These are phyloP conservation scores for Psilocybe azurescens DNA, from an alignment of 768 basidiomycete genomes.

Conservation along the genomic window DNA sequence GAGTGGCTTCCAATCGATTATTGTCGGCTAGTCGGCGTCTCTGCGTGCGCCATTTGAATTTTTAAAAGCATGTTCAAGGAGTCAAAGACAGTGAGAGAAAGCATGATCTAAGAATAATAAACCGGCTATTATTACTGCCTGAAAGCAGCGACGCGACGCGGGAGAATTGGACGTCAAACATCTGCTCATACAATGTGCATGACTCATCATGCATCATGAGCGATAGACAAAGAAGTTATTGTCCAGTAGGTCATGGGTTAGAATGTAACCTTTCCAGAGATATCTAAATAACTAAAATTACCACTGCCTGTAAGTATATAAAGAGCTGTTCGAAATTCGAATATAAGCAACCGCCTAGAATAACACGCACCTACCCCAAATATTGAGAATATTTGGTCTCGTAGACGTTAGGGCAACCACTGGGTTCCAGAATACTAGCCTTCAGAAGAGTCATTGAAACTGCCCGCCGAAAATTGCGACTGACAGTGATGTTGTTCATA, in stretches of 20 bases:
- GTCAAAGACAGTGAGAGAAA: neutral
- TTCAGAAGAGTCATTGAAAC: too few relatives aligned
- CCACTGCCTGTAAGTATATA: too few relatives aligned
- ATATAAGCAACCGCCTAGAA: too few relatives aligned
- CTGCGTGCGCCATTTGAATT: neutral
- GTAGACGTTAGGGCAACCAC: too few relatives aligned
- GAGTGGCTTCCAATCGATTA: neutral
- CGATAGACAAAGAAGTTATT: neutral
- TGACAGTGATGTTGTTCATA: too few relatives aligned
- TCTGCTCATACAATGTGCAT: neutral
- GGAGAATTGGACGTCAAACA: neutral
- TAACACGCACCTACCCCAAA: too few relatives aligned
- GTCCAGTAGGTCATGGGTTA: neutral
- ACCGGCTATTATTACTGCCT: neutral
- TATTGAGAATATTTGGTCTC: too few relatives aligned
- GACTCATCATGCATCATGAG: neutral
- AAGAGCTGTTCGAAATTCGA: too few relatives aligned
- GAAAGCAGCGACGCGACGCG: neutral
- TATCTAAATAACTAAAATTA: too few relatives aligned
- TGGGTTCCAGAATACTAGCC: too few relatives aligned
- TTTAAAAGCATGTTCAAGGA: neutral
- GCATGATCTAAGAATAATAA: neutral
- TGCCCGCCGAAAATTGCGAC: too few relatives aligned
- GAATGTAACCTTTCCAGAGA: too few relatives aligned
- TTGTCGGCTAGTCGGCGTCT: neutral